Percentiles rank a stretch among this genome's conserved stretches.
Evolutionary conservation across 2,329 filamentous ascomycete species (phyloP).

Genomic region (Alternaria rosae): DNA sequence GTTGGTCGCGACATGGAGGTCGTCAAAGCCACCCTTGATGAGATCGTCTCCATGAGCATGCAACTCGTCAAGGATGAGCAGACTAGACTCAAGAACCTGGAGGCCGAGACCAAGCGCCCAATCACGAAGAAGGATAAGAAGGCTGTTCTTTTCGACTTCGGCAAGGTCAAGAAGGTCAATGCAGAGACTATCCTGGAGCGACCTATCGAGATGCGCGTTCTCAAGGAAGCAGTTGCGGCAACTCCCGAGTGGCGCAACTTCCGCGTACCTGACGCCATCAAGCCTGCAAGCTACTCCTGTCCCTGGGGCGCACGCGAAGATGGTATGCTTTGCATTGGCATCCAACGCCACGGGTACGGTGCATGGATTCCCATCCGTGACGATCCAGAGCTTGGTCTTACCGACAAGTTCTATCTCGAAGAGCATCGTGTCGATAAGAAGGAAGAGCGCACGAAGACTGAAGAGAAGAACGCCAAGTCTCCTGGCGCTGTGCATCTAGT

Average conservation of each 20-base stretch:
- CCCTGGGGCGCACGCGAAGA: constrained; percentile 93
- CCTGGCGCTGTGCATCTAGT: constrained; percentile 98
- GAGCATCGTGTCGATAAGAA: constrained; percentile 99
- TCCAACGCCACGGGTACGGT: constrained; percentile 91
- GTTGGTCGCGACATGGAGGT: constrained; percentile 82
- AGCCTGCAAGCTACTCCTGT: constrained; percentile 89
- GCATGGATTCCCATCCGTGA: constrained; percentile 95
- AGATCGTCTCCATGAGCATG: constrained; percentile 77
- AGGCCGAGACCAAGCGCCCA: constrained; percentile 76
- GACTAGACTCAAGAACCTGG: constrained; percentile 67
- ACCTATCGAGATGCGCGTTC: constrained; percentile 84
- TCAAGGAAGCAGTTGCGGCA: constrained; percentile 74
- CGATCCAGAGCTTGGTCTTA: constrained; percentile 82
- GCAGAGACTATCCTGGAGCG: constrained; percentile 94
- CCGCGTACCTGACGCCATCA: constrained; percentile 88
- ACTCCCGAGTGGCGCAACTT: constrained; percentile 77
- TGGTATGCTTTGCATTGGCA: constrained; percentile 95
- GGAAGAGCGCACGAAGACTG: constrained; percentile 81
- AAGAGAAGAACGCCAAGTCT: constrained; percentile 78
- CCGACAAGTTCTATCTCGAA: constrained; percentile 93
- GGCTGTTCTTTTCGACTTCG: constrained; percentile 93
- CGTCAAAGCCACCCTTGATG: constrained; percentile 76
- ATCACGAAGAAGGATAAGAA: constrained; percentile 98
- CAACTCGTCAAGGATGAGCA: constrained; percentile 77
- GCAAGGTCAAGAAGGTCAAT: constrained; percentile 92